Evolutionary conservation across 129 eudicot genomes (phyloP), one percentile per base, ranked within the genome.

Genomic region (Centaurea solstitialis): DNA sequence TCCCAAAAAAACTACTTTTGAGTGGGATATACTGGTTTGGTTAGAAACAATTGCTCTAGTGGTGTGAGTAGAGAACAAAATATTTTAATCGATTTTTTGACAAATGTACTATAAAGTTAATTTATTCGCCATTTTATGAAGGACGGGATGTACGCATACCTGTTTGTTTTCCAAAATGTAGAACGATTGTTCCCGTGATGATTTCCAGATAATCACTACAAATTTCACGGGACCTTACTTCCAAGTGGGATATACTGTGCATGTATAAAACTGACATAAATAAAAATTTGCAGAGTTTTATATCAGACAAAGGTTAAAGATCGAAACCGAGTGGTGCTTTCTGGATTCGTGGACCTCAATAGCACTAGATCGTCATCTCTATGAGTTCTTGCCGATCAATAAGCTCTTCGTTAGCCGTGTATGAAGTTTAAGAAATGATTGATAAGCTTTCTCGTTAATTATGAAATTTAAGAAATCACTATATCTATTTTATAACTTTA

Each of bases 251-350:
- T 57, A 57, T 57, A n/a, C 9, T 53, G 10, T 68, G 61, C 41
- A 2, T 64, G 26, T 64, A 17, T 2, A 35, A 12, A 68, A 66
- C 45, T 78, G 30, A 68, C n/a, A 35, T 10, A 68, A 13, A 53
- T 64, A n/a, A 23, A 50, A 73, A 65, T 86, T 43, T 82, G 91
- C 97, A 96, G 98, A 79, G 97, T 96, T 76, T 21, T 96, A 24
- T 96, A 89, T 82, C 98, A 93, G 81, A 90, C 91, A 87, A 96
- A 85, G 88, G 99, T 88, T 65, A 96, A 91, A 76, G 98, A 96
- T 82, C 80, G 99, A 77, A 96, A 84, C 90, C 84, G 85, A 81
- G 80, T 87, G 0, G 99, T 93, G 65, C 98, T 96, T 69, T 88
- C 97, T 76, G 99, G 99, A 26, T 82, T 85, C 2, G 95, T 96